These are phyloP conservation scores for Microcera coccophila DNA, from an alignment of 2,329 filamentous ascomycete species.

Conservation along the genomic window DNA sequence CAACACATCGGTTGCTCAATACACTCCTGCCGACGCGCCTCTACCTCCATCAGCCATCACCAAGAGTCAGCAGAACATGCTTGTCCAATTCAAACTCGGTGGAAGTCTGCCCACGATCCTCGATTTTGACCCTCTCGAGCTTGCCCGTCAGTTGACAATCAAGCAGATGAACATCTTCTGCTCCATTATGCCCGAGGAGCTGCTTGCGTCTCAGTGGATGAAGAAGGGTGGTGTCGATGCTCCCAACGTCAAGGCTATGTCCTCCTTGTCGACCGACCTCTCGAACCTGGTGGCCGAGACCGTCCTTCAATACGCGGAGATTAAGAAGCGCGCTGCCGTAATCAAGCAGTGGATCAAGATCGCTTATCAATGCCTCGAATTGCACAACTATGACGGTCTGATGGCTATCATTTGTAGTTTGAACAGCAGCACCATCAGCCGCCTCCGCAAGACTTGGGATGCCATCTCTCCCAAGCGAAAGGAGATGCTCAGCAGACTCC, in stretches of 20 bases:
- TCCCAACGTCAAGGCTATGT: constrained; percentile 91
- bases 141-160: constrained; percentile 87
- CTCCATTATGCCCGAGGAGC: constrained; percentile 84
- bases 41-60: constrained; percentile 66
- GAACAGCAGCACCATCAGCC: constrained; percentile 85
- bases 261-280: constrained; percentile 83
- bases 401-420: constrained; percentile 97
- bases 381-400: constrained; percentile 93
- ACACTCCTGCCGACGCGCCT: constrained; percentile 66
- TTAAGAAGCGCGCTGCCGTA: constrained; percentile 82
- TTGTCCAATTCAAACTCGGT: constrained; percentile 72
- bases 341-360: constrained; percentile 99
- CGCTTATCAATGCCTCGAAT: constrained; percentile 75
- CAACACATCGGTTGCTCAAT: constrained; percentile 68
- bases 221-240: constrained; percentile 77
- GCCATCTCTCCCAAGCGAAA: constrained; percentile 79
- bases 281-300: constrained; percentile 91
- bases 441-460: constrained; percentile 90
- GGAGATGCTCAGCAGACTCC: constrained; percentile 70
- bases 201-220: constrained; percentile 89
- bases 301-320: constrained; percentile 81
- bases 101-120: constrained; percentile 69
- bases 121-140: constrained; percentile 86
- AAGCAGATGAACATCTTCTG: constrained; percentile 92
- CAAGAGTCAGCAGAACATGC: constrained; percentile 69